phyloP scores from a whole-genome alignment of 331 rosid genomes.

The Stylosanthes scabra region DNA sequence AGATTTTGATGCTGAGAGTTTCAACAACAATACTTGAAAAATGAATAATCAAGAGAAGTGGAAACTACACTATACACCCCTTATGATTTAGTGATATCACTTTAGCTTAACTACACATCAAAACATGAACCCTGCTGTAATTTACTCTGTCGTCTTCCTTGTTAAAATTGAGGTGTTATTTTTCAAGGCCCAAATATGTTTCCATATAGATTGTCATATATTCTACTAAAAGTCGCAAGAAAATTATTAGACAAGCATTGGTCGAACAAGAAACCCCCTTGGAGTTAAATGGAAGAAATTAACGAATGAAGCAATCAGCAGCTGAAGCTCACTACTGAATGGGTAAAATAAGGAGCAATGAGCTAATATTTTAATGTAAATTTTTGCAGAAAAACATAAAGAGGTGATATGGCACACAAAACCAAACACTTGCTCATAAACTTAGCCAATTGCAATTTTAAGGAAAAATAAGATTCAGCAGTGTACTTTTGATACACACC shows the following conservation, averaged over 20 bases:
- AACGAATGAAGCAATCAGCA: neutral
- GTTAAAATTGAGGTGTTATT: neutral
- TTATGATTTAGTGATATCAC: constrained; percentile 12
- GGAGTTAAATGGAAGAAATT: neutral
- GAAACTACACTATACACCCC: neutral
- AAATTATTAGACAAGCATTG: neutral
- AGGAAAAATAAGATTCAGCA: neutral
- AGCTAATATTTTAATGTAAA: neutral
- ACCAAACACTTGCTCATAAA: neutral
- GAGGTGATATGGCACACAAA: constrained; percentile 15
- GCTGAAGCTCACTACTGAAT: neutral
- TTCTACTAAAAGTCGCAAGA: neutral
- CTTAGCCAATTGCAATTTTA: constrained; percentile 1
- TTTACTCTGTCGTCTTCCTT: constrained; percentile 16
- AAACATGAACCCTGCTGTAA: constrained; percentile 13
- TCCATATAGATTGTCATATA: constrained; percentile 5
- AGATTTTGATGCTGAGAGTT: constrained; percentile 12
- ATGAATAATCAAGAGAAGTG: neutral
- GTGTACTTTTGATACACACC: constrained; percentile 54
- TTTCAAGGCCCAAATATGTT: neutral
- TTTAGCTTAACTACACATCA: constrained; percentile 20
- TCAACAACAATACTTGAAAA: neutral
- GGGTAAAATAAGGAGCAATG: constrained; percentile 9
- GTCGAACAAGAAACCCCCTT: constrained; percentile 8
- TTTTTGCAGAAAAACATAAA: neutral